Conservation (phyloP, 192 early-diverging fungal genomes). For the Linnemannia zychae region DNA sequence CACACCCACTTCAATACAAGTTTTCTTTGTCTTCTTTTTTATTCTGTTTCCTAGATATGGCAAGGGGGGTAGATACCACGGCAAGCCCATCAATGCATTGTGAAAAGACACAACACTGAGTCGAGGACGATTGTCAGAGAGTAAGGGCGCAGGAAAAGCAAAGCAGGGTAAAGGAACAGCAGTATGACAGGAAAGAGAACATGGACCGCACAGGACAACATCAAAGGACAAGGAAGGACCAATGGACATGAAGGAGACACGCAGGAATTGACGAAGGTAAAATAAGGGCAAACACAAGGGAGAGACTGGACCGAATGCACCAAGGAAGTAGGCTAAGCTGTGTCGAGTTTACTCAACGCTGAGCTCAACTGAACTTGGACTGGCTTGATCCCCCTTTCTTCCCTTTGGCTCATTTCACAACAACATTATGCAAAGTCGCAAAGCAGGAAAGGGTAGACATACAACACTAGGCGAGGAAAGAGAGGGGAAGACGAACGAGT, state of each 20-base stretch:
- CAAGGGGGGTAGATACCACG: too few species aligned
- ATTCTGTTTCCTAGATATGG: too few species aligned
- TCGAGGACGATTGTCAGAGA: too few species aligned
- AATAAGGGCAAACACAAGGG: neutral
- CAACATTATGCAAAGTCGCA: neutral
- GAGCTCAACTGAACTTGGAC: too few species aligned
- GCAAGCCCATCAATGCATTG: too few species aligned
- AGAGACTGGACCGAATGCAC: neutral
- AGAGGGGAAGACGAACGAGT: neutral
- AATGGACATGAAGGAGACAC: neutral
- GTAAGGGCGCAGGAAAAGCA: too few species aligned
- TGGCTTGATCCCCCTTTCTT: neutral
- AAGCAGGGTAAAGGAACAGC: too few species aligned
- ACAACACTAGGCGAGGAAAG: neutral
- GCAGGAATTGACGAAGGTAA: neutral
- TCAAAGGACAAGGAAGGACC: too few species aligned
- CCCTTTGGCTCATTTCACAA: neutral
- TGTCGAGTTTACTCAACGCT: neutral
- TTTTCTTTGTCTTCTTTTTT: too few species aligned
- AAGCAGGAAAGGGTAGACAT: neutral
- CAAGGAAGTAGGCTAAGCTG: neutral
- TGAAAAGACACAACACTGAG: too few species aligned
- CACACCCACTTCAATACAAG: neutral
- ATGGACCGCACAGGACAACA: too few species aligned
- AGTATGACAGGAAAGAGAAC: too few species aligned